Evolutionary conservation across 2,329 filamentous ascomycete genomes (phyloP).

Genomic region (Dichotomopilus funicola): DNA sequence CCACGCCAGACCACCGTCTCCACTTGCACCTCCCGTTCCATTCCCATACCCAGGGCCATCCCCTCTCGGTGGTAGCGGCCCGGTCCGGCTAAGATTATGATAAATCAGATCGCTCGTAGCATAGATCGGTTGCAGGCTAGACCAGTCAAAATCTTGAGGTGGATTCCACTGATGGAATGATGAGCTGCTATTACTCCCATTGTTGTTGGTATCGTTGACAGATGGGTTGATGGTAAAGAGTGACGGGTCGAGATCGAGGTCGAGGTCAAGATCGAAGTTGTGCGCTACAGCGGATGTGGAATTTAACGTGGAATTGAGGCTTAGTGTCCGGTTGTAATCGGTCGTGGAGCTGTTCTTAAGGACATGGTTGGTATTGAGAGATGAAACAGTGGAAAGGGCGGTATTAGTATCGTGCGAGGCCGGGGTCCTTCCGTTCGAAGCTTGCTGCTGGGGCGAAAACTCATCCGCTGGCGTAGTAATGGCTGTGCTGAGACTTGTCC

Average conservation of each 20-base stretch:
- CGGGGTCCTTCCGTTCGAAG: not conserved
- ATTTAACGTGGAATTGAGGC: not conserved
- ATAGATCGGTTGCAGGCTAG: constrained; percentile 48
- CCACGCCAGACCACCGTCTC: not conserved
- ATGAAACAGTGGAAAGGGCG: too few species aligned
- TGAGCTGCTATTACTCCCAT: not conserved
- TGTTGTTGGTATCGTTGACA: not conserved
- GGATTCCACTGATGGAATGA: constrained; percentile 33
- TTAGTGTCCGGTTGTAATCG: too few species aligned
- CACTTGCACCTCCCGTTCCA: too few species aligned
- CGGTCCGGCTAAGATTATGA: constrained; percentile 40
- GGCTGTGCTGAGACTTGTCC: not conserved
- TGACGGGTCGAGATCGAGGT: constrained; percentile 4
- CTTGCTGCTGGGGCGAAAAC: not conserved
- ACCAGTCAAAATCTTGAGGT: constrained; percentile 43
- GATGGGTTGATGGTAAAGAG: not conserved
- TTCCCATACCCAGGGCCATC: not conserved
- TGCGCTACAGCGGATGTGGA: not conserved
- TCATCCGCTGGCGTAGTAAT: not conserved
- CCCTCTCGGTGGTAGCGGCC: not conserved
- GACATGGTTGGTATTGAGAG: too few species aligned
- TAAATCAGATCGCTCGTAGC: constrained; percentile 52
- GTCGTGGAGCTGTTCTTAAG: too few species aligned
- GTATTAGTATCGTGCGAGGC: too few species aligned
- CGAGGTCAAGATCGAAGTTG: not conserved